A percentile compares a stretch with the other conserved stretches of the same genome.
phyloP scores from a whole-genome alignment of 208 protist species.

The Crithidia fasciculata region DNA sequence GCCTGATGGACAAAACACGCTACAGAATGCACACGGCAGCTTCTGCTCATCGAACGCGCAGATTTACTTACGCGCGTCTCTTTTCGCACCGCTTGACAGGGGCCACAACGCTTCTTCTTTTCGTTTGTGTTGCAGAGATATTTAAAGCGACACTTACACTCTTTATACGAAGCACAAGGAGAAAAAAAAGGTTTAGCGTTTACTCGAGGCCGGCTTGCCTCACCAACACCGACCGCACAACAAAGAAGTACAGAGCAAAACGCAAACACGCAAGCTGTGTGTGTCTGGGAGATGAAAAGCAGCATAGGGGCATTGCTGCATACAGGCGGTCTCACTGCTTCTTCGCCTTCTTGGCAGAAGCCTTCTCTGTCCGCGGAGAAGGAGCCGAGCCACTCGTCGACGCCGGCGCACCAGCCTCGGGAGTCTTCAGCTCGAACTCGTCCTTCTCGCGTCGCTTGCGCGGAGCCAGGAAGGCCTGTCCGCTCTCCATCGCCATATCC shows the following conservation, averaged over 20 bases:
- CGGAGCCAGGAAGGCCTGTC: slow-evolving; percentile 83
- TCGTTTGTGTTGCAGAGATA: background rate
- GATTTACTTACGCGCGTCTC: too few relatives aligned
- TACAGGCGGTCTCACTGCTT: slow-evolving; percentile 2
- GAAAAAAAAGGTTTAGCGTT: background rate
- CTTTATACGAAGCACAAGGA: background rate
- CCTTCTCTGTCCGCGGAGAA: slow-evolving; percentile 7
- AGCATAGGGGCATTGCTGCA: background rate
- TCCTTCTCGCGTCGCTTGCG: slow-evolving; percentile 57
- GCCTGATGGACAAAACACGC: too few relatives aligned
- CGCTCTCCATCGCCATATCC: slow-evolving; percentile 93
- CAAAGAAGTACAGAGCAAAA: slow-evolving; percentile 2
- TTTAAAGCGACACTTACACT: slow-evolving; percentile 2
- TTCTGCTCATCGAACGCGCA: too few relatives aligned
- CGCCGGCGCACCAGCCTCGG: background rate
- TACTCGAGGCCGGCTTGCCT: background rate
- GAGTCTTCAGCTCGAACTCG: slow-evolving; percentile 63
- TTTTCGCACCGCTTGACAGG: background rate
- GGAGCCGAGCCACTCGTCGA: slow-evolving; percentile 1
- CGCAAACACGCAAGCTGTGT: background rate
- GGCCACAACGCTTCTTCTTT: background rate
- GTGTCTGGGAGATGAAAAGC: too few relatives aligned
- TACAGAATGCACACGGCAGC: too few relatives aligned
- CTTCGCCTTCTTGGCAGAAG: slow-evolving; percentile 2
- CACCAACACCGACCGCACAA: too few relatives aligned